Base-by-base conservation (phyloP, 129 eudicot species). In the Artemisia annua region DNA sequence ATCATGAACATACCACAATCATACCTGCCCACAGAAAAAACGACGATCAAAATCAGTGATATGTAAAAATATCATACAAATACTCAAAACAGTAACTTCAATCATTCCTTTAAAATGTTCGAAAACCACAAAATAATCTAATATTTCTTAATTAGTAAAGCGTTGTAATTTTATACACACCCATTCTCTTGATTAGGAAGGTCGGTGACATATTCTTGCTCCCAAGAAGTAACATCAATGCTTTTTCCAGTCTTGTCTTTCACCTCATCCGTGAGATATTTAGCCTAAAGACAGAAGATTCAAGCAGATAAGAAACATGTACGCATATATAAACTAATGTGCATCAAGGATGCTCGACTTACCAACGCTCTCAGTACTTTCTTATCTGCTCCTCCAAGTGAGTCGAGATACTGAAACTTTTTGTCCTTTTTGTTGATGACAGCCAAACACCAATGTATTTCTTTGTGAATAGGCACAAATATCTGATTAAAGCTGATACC, bases 1-100 rank as follows among this genome's bases (percentile, higher is more conserved):
- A 93, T 75, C 96, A 93, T 93, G 81, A 89, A 93, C 95, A 93
- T 80, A 50, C 98, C 98, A 81, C 98, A 93, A 71, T 92, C 96
- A 68, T 35, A 87, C 92, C 98, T 92, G 90, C 71, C 71, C 32
- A 72, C 28, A 79, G 22, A 20, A 20, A 20, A 20, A 20, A 20
- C 22, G 22, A 20, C 22, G 22, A 20, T 20, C 22, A 20, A 20
- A 20, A 20, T 20, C 22, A 20, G 22, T 20, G 22, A 20, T 20
- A 20, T 1, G 22, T 1, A 20, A 20, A 20, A 20, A 20, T 20
- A 20, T 20, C 22, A 20, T 20, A 20, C 22, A 20, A 20, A 20
- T 20, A 20, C 22, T 20, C 22, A 67, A 17, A 48, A n/a, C 30
- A 50, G 54, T 53, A 65, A 32, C 50, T 51, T 17, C 1, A 28